Base-by-base conservation (phyloP, 345 rosid genomes). In the Hibiscus trionum region DNA sequence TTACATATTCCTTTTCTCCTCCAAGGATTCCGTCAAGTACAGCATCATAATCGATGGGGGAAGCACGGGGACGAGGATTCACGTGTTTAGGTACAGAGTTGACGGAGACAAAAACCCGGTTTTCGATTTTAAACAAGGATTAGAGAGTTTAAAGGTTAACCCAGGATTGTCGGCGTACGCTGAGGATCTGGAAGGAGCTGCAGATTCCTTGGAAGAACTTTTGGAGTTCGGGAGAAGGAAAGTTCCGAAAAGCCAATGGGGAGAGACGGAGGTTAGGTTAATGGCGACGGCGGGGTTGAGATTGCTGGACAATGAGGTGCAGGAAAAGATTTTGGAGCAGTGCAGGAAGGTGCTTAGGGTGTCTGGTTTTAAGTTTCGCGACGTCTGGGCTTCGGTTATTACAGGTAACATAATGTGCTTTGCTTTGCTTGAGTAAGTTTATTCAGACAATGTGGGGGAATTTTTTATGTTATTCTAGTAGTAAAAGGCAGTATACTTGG, bases 281-380 rank as follows among this genome's bases (percentile, higher is more conserved):
- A 92, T 95, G 99, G 97, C 97, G 1, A 95, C 99, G 0, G 99
- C 97, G 11, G 99, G 99, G 60, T 69, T 95, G 89, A 81, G 99
- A 74, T 73, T 92, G 80, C 84, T 95, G 66, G 86, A 86, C 24
- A 7, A 71, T n/a, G 66, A 58, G 24, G 80, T 83, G 70, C 97
- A 87, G 64, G 81, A 80, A 37, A 77, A 66, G 84, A 89, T 95
- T 69, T 78, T 95, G 70, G 79, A 84, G 44, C 80, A 84, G 24
- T 80, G 87, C 11, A 78, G 96, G 60, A 70, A 72, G 69, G 84
- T 84, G 60, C 85, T 92, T 50, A 85, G 87, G 77, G 74, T 50
- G 21, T 89, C 96, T 14, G 97, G 86, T 35, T 94, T 94, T 78
- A 73, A 39, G 75, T 94, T 91, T 62, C 77, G 21, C 42, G 90